Base-by-base conservation (phyloP, 2,329 filamentous ascomycete genomes). In the Trichoderma arundinaceum region DNA sequence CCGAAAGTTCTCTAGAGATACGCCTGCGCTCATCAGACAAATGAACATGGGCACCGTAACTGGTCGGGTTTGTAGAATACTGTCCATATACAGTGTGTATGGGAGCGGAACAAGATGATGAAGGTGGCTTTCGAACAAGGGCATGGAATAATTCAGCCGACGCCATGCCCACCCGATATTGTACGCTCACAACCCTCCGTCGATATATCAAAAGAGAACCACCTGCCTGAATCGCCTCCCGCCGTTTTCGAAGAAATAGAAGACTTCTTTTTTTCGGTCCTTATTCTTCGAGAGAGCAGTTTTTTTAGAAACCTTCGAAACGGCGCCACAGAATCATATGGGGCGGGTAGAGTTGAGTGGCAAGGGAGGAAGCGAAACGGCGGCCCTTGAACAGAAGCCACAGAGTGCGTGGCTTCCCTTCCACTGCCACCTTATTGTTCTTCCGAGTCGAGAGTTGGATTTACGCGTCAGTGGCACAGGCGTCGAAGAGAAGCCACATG, bases 261-360 rank as follows among this genome's bases (percentile, higher is more conserved):
- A n/a, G n/a, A n/a, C n/a, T n/a, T n/a, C n/a, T n/a, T n/a, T n/a
- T n/a, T n/a, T n/a, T n/a, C n/a, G n/a, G n/a, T n/a, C n/a, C n/a
- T n/a, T n/a, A n/a, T n/a, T n/a, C n/a, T n/a, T n/a, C n/a, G n/a
- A n/a, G n/a, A n/a, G 32, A 44, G 43, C 32, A 17, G 22, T 15
- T 46, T 58, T 19, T 35, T 58, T 46, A 15, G 54, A 58, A 58
- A 44, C 41, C 54, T 58, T 58, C 54, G 41, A 58, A 58, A 58
- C 39, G 41, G 39, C 54, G 54, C 54, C 54, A 58, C 46, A 52
- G 19, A 43, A 62, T 62, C 46, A 53, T 33, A n/a, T n/a, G n/a
- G n/a, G n/a, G n/a, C 12, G 15, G 22, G 7, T 19, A 15, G 41
- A 38, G 15, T 46, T 9, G 44, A 10, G 17, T 10, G 8, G 17